Conservation (phyloP, 2,329 filamentous ascomycete species). For the Botryotinia calthae region DNA sequence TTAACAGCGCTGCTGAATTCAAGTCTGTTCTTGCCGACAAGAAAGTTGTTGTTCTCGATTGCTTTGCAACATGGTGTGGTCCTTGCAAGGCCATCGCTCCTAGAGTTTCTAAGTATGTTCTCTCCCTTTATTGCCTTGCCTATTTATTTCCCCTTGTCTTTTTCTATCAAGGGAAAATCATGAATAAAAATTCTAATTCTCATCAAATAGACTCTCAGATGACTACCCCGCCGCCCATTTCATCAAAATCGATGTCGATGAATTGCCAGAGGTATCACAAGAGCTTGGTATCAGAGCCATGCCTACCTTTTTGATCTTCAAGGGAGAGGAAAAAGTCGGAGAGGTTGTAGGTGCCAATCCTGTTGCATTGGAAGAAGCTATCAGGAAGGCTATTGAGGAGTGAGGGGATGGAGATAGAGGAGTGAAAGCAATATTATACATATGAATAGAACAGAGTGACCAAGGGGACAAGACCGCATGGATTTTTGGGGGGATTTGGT, state of each 20-base stretch:
- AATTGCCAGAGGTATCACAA: conserved; percentile 69
- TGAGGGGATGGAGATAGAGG: background rate
- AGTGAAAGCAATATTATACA: background rate
- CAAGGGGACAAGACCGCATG: background rate
- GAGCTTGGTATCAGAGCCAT: conserved; percentile 83
- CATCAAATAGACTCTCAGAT: conserved; percentile 53
- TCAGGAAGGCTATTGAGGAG: conserved; percentile 21
- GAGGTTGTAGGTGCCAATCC: conserved; percentile 82
- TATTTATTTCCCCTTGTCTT: conserved; percentile 10
- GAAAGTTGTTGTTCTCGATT: conserved; percentile 75
- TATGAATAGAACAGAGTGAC: background rate
- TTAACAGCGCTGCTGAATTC: conserved; percentile 57
- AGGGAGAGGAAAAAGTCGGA: conserved; percentile 67
- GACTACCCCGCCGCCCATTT: conserved; percentile 64
- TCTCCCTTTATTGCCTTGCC: conserved; percentile 1
- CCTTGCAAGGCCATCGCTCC: conserved; percentile 92
- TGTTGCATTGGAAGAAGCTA: conserved; percentile 54
- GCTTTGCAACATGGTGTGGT: conserved; percentile 87
- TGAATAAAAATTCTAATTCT: conserved; percentile 23
- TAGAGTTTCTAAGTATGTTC: conserved; percentile 61
- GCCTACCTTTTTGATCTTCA: conserved; percentile 88
- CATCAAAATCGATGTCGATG: conserved; percentile 89
- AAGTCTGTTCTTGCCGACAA: conserved; percentile 52
- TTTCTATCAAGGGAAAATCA: conserved; percentile 24
- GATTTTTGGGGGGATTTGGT: background rate